Evolutionary conservation across 805 yeast species (phyloP).

Genomic region (Nakazawaea holstii): DNA sequence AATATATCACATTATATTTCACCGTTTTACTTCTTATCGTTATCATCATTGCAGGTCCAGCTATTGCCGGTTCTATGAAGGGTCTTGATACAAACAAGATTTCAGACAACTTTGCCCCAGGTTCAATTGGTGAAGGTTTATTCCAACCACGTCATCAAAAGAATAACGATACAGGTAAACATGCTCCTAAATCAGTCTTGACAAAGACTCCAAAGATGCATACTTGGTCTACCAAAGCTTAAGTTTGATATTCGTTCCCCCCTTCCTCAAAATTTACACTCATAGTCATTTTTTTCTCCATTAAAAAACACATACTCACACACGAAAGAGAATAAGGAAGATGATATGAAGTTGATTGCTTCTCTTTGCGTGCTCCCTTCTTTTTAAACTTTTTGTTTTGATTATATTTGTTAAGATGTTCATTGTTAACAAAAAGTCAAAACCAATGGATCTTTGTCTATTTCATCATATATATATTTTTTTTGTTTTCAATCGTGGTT

Average conservation of each 20-base stretch:
- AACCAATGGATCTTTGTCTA: too few relatives aligned
- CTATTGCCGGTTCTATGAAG: conserved; percentile 57
- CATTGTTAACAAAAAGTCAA: too few relatives aligned
- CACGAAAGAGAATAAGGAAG: too few relatives aligned
- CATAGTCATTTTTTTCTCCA: background rate
- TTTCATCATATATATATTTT: too few relatives aligned
- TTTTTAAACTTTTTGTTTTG: too few relatives aligned
- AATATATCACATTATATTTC: conserved; percentile 82
- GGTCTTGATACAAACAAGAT: conserved; percentile 31
- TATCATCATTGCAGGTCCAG: conserved; percentile 85
- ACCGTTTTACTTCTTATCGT: conserved; percentile 63
- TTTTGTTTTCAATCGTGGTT: too few relatives aligned
- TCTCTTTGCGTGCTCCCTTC: too few relatives aligned
- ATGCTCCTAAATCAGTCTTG: conserved; percentile 34
- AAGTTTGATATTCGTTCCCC: conserved; percentile 17
- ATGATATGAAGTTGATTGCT: too few relatives aligned
- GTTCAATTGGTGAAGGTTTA: conserved; percentile 48
- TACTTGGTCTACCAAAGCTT: conserved; percentile 48
- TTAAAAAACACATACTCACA: background rate
- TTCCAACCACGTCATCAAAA: conserved; percentile 83
- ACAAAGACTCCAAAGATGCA: conserved; percentile 36
- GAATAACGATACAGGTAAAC: conserved; percentile 79
- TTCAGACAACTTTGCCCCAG: conserved; percentile 11
- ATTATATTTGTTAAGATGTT: too few relatives aligned
- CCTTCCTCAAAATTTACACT: background rate